These are phyloP conservation scores for Cladosporium sp. DNA, from an alignment of 2,329 filamentous ascomycete species.

Conservation along the genomic window DNA sequence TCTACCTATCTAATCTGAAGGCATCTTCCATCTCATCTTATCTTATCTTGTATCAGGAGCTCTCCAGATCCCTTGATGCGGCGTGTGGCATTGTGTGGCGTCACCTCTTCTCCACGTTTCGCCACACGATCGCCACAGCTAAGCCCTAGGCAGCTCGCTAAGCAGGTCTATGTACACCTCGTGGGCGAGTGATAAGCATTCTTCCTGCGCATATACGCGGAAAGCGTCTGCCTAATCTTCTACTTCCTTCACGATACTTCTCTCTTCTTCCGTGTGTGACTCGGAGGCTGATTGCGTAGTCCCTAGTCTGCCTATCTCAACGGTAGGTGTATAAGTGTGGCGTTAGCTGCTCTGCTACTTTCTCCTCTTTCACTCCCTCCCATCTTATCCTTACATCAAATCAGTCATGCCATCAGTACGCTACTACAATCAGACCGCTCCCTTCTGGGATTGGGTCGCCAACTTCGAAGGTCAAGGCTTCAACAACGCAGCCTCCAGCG, in stretches of 20 bases:
- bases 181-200: constrained; percentile 2
- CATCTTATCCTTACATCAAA: not conserved
- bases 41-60: no score
- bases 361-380: not conserved
- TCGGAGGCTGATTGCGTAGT: constrained; percentile 2
- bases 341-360: not conserved
- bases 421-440: constrained; percentile 47
- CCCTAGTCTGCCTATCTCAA: constrained; percentile 5
- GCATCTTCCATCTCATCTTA: no score
- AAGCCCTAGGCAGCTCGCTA: not conserved
- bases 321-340: not conserved
- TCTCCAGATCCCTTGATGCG: no score
- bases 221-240: constrained; percentile 10
- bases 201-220: constrained; percentile 1
- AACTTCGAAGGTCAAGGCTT: constrained; percentile 42
- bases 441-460: constrained; percentile 52
- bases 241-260: constrained; percentile 8
- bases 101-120: no score
- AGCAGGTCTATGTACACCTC: constrained; percentile 8
- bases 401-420: constrained; percentile 47
- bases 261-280: not conserved
- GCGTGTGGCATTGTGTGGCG: no score
- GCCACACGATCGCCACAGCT: not conserved
- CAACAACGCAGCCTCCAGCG: constrained; percentile 34
- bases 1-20: no score